phyloP scores from a whole-genome alignment of 768 basidiomycete genomes.

The Boletales sp. region DNA sequence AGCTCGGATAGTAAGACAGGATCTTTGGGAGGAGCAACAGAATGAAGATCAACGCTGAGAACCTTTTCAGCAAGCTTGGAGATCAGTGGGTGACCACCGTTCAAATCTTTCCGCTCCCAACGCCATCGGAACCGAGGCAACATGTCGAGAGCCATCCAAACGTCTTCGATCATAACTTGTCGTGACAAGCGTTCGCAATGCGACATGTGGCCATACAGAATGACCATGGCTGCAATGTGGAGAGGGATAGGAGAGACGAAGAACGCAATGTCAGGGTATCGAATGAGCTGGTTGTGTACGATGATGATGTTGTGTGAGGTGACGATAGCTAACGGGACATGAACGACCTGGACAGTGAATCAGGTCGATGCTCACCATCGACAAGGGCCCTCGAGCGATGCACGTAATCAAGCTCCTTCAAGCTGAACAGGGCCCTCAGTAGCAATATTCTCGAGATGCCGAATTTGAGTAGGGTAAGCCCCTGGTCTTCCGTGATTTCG shows the following conservation, averaged over 20 bases:
- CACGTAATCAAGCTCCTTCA: conserved; percentile 62
- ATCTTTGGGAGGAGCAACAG: conserved; percentile 41
- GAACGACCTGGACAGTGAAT: conserved; percentile 2
- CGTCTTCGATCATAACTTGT: conserved; percentile 70
- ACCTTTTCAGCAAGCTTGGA: conserved; percentile 79
- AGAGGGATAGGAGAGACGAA: conserved; percentile 87
- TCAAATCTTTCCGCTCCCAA: conserved; percentile 82
- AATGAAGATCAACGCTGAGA: conserved; percentile 67
- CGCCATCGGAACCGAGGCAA: conserved; percentile 88
- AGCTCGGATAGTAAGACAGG: conserved; percentile 40
- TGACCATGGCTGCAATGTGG: conserved; percentile 89
- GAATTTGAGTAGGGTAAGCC: conserved; percentile 77
- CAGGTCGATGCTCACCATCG: conserved; percentile 53
- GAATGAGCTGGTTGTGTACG: conserved; percentile 78
- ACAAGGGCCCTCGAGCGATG: conserved; percentile 68
- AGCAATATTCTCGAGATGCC: conserved; percentile 78
- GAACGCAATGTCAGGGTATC: conserved; percentile 83
- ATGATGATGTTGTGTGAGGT: conserved; percentile 86
- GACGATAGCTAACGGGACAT: conserved; percentile 58
- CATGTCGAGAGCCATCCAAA: conserved; percentile 86
- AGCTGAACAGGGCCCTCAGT: conserved; percentile 74
- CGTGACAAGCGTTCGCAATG: conserved; percentile 63
- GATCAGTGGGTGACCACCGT: conserved; percentile 80
- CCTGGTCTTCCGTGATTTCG: conserved; percentile 75
- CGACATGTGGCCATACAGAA: conserved; percentile 83